These are phyloP conservation scores for Haplosporangium gracile DNA, from an alignment of 192 early-diverging fungal species.

Conservation along the genomic window DNA sequence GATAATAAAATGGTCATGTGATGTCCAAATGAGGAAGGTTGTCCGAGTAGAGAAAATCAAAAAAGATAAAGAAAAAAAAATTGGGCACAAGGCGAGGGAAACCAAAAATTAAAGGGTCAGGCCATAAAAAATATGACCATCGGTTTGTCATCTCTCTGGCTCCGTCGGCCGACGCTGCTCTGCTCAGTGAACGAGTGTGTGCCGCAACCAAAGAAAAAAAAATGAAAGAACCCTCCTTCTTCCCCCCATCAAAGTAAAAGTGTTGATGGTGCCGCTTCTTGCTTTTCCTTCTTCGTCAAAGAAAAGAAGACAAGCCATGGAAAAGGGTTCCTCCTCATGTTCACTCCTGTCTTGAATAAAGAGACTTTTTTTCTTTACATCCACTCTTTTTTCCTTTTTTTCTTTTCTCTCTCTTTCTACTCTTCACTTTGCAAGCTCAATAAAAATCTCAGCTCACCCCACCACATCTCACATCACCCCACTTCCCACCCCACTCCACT, in stretches of 20 bases:
- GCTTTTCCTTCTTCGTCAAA: background rate
- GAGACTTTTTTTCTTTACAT: background rate
- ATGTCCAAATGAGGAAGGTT: slow-evolving; percentile 4
- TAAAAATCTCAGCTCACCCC: background rate
- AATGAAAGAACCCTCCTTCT: background rate
- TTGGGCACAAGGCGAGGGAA: background rate
- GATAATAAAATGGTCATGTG: background rate
- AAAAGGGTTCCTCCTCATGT: background rate
- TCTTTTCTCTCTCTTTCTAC: slow-evolving; percentile 7
- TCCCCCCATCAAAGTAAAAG: background rate
- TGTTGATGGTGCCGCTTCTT: background rate
- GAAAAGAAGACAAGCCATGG: slow-evolving; percentile 15
- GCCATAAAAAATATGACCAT: background rate
- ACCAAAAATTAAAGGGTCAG: background rate
- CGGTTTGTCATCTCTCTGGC: slow-evolving; percentile 38
- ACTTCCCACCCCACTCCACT: slow-evolving; percentile 8
- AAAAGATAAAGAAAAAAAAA: no score
- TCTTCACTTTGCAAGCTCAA: slow-evolving; percentile 12
- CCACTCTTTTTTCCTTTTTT: background rate
- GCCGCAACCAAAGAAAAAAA: background rate
- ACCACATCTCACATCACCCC: background rate
- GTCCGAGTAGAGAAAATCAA: background rate
- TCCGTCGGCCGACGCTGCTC: background rate
- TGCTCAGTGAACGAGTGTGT: background rate
- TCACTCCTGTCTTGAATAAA: slow-evolving; percentile 9